Evolutionary conservation across 495 filamentous ascomycete genomes (phyloP).

Genomic region (Xylaria bambusicola): DNA sequence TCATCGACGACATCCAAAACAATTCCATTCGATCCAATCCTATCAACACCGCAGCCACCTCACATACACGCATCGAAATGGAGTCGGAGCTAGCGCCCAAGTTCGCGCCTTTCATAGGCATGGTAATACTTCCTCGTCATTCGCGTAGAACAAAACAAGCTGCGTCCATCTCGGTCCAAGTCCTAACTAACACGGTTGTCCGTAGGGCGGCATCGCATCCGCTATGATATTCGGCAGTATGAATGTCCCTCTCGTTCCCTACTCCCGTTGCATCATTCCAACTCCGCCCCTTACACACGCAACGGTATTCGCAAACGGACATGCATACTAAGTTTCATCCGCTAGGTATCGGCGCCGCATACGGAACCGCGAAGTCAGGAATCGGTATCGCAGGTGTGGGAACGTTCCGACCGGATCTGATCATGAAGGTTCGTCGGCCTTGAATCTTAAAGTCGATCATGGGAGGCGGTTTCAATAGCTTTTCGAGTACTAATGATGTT

Average conservation of each 20-base stretch:
- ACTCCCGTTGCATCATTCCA: neutral
- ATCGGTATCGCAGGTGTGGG: constrained; percentile 96
- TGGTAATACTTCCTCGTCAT: constrained; percentile 63
- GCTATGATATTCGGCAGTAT: constrained; percentile 96
- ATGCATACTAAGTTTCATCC: constrained; percentile 26
- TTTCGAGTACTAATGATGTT: constrained; percentile 22
- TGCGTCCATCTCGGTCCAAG: constrained; percentile 28
- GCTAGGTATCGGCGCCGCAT: constrained; percentile 86
- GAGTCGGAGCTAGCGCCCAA: constrained; percentile 74
- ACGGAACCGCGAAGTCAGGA: constrained; percentile 95
- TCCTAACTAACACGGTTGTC: constrained; percentile 38
- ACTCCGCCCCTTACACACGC: neutral
- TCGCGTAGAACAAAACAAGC: too few species aligned
- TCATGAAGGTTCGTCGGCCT: constrained; percentile 82
- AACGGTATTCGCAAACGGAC: neutral
- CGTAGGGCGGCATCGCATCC: constrained; percentile 80
- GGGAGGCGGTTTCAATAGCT: too few species aligned
- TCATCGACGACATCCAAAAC: neutral
- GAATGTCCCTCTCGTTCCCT: constrained; percentile 35
- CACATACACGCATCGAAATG: neutral
- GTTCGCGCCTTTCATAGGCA: constrained; percentile 96
- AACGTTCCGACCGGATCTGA: constrained; percentile 88
- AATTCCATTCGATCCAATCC: neutral
- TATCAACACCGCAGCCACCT: neutral
- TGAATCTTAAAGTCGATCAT: too few species aligned